Base-by-base conservation (phyloP, 164 flowering plant species). In the Sextonia rubra region DNA sequence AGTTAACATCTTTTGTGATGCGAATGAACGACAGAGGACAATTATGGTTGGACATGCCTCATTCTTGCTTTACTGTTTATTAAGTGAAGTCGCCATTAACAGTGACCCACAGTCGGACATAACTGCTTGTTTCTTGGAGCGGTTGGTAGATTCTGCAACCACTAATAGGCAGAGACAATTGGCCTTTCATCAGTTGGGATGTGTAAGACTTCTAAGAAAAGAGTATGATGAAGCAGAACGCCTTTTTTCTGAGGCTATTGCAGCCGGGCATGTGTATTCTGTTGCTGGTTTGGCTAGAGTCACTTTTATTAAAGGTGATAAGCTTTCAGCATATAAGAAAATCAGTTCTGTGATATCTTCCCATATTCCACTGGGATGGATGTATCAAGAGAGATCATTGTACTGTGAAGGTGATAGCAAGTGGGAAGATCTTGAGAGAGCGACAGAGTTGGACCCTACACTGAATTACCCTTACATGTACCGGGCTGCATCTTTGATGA, bases 391-490 rank as follows among this genome's bases (percentile, higher is more conserved):
- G 81, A 85, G 99, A 68, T 90, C 98, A 12, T 74, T 95, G 14
- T 93, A 87, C 79, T 85, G 90, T 81, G 93, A 91, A 64, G 94
- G 88, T 37, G 90, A 87, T 58, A 85, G 82, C 76, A 89, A 78
- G 74, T 83, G 81, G 89, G 86, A 82, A 71, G 91, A 96, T 76
- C 98, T 96, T 68, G 86, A 88, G 65, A 90, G 83, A 77, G 97
- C 99, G 26, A 91, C 95, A 37, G 92, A 88, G 58, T 74, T 93
- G 83, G 98, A 96, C 68, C 99, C 99, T 12, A 96, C 98, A 2
- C 90, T 93, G 69, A 85, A 84, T 25, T 96, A 87, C 70, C 99
- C 99, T n/a, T 96, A 93, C 86, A 91, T 96, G 98, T 91, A 85
- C 79, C 87, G 99, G 3, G 98, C 97, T 62, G 88, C 97, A 70